Percentiles rank a stretch among this genome's conserved stretches.
Evolutionary conservation across 495 filamentous ascomycete genomes (phyloP).

Genomic region (Neurospora pannonica): DNA sequence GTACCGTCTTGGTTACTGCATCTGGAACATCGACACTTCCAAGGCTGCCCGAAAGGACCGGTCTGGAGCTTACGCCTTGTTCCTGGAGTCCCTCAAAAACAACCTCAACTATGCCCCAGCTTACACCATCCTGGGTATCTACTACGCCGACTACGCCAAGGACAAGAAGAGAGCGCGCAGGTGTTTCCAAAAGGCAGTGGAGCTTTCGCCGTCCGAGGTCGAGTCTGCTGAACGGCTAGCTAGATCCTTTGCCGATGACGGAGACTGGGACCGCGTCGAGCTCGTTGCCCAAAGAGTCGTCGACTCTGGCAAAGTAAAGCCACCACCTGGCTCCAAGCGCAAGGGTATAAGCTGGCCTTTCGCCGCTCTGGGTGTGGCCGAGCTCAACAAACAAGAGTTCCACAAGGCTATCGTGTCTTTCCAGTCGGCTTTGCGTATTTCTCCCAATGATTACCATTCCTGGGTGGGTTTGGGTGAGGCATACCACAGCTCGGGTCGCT

Average conservation of each 20-base stretch:
- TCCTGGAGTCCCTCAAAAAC: constrained; percentile 72
- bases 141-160: constrained; percentile 81
- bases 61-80: constrained; percentile 63
- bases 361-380: constrained; percentile 90
- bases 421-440: constrained; percentile 76
- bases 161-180: constrained; percentile 75
- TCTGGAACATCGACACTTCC: constrained; percentile 75
- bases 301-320: constrained; percentile 81
- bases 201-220: constrained; percentile 80
- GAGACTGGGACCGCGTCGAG: constrained; percentile 95
- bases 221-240: constrained; percentile 83
- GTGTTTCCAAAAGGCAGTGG: constrained; percentile 96
- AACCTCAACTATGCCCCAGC: constrained; percentile 87
- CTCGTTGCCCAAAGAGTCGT: constrained; percentile 83
- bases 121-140: constrained; percentile 92
- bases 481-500: constrained; percentile 88
- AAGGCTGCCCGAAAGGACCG: constrained; percentile 64
- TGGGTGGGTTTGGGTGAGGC: constrained; percentile 95
- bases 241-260: constrained; percentile 70
- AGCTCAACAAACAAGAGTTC: constrained; percentile 91
- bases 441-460: constrained; percentile 79
- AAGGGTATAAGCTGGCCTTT: constrained; percentile 93
- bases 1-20: constrained; percentile 79
- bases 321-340: constrained; percentile 82
- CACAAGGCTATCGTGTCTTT: constrained; percentile 80